These are phyloP conservation scores for Omphalotus guepiniiformis DNA, from an alignment of 768 basidiomycete genomes.

Conservation along the genomic window DNA sequence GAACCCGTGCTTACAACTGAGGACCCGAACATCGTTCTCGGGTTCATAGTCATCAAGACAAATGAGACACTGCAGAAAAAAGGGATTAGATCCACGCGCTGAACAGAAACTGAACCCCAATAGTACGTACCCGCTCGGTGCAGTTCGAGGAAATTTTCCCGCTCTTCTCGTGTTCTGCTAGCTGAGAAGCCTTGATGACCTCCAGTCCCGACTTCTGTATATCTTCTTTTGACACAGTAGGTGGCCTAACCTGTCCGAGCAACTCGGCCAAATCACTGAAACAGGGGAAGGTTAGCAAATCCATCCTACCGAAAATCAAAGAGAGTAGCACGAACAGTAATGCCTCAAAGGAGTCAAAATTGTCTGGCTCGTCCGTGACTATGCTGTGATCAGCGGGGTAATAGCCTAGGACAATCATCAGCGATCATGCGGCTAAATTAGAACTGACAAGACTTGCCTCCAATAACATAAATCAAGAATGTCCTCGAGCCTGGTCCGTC, in stretches of 20 bases:
- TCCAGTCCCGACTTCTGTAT: conserved; percentile 82
- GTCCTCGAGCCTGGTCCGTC: conserved; percentile 50
- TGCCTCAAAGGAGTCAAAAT: conserved; percentile 76
- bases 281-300: too few species aligned
- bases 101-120: background rate
- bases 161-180: conserved; percentile 52
- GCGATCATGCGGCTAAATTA: background rate
- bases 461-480: conserved; percentile 89
- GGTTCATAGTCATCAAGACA: conserved; percentile 83
- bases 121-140: conserved; percentile 61
- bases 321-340: conserved; percentile 48
- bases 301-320: too few species aligned
- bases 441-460: conserved; percentile 41
- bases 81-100: conserved; percentile 4
- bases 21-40: conserved; percentile 75
- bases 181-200: conserved; percentile 56
- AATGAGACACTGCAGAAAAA: conserved; percentile 59
- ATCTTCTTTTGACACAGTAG: conserved; percentile 78
- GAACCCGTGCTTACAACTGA: conserved; percentile 87
- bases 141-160: conserved; percentile 75
- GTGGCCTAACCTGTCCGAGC: conserved; percentile 77
- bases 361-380: conserved; percentile 64
- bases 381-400: conserved; percentile 90
- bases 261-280: conserved; percentile 28
- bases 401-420: conserved; percentile 52